Conservation (phyloP, 2,329 filamentous ascomycete genomes). For the Dactylellina cionopaga region DNA sequence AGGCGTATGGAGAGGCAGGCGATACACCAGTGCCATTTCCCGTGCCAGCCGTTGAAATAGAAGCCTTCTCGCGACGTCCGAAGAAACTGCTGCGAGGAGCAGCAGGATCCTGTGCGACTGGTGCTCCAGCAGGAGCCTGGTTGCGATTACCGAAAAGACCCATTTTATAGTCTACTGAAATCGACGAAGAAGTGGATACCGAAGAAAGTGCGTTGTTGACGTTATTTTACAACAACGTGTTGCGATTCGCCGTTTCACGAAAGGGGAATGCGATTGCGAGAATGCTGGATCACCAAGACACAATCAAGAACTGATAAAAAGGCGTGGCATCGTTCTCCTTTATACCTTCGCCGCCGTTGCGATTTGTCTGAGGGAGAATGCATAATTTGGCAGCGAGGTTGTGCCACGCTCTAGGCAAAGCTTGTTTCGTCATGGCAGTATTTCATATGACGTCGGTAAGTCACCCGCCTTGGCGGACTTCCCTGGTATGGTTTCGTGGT, state of each 20-base stretch:
- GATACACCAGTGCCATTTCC: conserved; percentile 23
- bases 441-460: conserved; percentile 31
- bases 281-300: conserved; percentile 5
- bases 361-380: background rate
- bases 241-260: conserved; percentile 4
- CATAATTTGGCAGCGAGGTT: background rate
- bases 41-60: conserved; percentile 33
- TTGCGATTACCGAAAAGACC: conserved; percentile 23
- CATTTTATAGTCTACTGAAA: background rate
- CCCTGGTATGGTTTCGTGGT: background rate
- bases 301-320: background rate
- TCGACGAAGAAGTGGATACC: background rate
- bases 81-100: conserved; percentile 36
- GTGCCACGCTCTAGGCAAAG: conserved; percentile 26
- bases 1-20: conserved; percentile 40
- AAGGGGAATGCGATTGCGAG: background rate
- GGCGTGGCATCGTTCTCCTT: background rate
- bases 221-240: conserved; percentile 19
- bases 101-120: conserved; percentile 1
- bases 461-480: conserved; percentile 21
- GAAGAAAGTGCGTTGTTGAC: conserved; percentile 38
- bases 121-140: conserved; percentile 2
- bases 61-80: conserved; percentile 37
- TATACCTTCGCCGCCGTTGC: conserved; percentile 1
- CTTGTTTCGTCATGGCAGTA: conserved; percentile 38